Evolutionary conservation across 2,329 filamentous ascomycete species (phyloP), one percentile per base, ranked within the genome.

Genomic region (Fusarium transvaalense): DNA sequence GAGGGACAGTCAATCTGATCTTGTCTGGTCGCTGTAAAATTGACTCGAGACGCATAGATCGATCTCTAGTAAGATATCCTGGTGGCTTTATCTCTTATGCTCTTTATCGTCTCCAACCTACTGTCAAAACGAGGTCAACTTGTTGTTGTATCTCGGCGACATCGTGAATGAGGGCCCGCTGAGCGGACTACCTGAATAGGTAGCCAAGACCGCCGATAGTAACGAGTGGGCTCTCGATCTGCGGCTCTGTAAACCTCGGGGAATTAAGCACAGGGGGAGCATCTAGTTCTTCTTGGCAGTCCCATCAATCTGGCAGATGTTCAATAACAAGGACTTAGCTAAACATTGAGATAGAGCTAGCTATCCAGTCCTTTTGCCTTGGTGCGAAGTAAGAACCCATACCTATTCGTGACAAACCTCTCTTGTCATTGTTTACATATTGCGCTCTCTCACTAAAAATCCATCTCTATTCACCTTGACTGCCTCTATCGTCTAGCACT

Each of bases 101-200:
- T 14, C 2, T n/a, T 4, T 1, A 1, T 10, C 10, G 14, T n/a
- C 7, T n/a, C 7, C n/a, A 27, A 6, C 7, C 3, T 29, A 7
- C 10, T 9, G 10, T 43, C n/a, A 13, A 8, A 12, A 6, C 1
- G 17, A 21, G 6, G 2, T 23, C 9, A 7, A 12, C 19, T 34
- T n/a, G n/a, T 10, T 25, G 2, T 32, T n/a, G 27, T 10, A 38
- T 31, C 42, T 31, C 23, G 45, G 17, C 25, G 27, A 19, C 12
- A 47, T 34, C 19, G 10, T 1, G 29, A 14, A 21, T 2, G 19
- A 48, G 31, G 29, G 45, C 10, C 15, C 31, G 45, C 31, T 8
- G 10, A 46, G n/a, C n/a, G 19, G 29, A 46, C 19, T n/a, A 25
- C 19, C 45, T 3, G 34, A 47, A 47, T 19, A 47, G 25, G 25